Evolutionary conservation across 2,329 filamentous ascomycete species (phyloP), one percentile per base, ranked within the genome.

Genomic region (Epichloe sp.): DNA sequence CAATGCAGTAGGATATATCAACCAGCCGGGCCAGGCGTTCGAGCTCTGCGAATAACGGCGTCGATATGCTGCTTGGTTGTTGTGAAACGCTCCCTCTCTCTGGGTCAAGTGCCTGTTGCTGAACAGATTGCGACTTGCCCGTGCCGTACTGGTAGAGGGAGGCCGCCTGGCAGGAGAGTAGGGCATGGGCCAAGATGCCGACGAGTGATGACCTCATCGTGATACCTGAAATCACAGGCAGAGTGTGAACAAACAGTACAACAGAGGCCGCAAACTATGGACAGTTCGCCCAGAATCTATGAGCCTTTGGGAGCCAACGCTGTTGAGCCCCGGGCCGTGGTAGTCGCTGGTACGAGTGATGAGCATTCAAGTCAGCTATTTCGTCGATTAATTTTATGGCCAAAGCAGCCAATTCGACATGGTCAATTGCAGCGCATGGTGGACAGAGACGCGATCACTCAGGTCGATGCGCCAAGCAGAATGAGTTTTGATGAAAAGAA

Each of bases 1-100:
- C 89, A 53, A 97, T 86, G 66, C 93, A 98, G 69, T 97, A 97
- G 46, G 88, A 75, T 53, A 97, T 93, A 65, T 98, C 93, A 55
- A 96, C 91, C 26, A 97, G 78, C 50, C 90, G 83, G n/a, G 91
- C 81, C 51, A 91, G 74, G 61, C 95, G 86, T 67, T 96, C 89
- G 14, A 98, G 80, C 17, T 87, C 83, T 53, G 78, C 72, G 68
- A 95, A 97, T 54, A 96, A 76, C 23, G 72, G 61, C 31, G 68
- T 62, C 4, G 85, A 82, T 51, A 93, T 57, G 23, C 51, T 40
- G 15, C 50, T 42, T n/a, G 52, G 49, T 11, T 54, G 15, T n/a
- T 15, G 26, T 3, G n/a, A n/a, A 19, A 19, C 3, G 19, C 15
- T 44, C 50, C 45, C 14, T 5, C n/a, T 26, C 11, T 52, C 55